phyloP scores from a whole-genome alignment of 495 filamentous ascomycete species.

The Talaromyces trachyspermus region DNA sequence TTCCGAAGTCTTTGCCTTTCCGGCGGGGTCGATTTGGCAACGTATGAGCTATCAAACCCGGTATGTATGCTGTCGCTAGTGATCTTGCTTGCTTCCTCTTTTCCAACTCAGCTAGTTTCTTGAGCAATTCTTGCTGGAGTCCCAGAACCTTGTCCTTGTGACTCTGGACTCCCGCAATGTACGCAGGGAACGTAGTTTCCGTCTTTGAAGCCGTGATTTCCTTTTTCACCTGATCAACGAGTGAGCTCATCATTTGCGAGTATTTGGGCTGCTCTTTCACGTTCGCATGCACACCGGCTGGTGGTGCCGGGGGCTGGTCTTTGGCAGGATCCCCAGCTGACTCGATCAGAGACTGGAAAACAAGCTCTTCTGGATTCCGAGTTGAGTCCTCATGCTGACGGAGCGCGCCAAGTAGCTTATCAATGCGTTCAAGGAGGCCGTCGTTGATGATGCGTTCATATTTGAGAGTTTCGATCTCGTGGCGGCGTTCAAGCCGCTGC shows the following conservation, averaged over 20 bases:
- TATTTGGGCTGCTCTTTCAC: slow-evolving; percentile 74
- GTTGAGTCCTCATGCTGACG: slow-evolving; percentile 60
- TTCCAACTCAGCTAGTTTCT: slow-evolving; percentile 73
- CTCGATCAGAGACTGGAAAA: slow-evolving; percentile 84
- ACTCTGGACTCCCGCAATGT: slow-evolving; percentile 63
- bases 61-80: slow-evolving; percentile 87
- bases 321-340: slow-evolving; percentile 60
- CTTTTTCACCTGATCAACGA: slow-evolving; percentile 92
- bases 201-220: slow-evolving; percentile 64
- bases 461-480: slow-evolving; percentile 83
- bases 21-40: slow-evolving; percentile 54
- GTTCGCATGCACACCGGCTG: slow-evolving; percentile 69
- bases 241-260: slow-evolving; percentile 87
- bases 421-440: slow-evolving; percentile 75
- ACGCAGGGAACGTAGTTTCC: slow-evolving; percentile 58
- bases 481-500: slow-evolving; percentile 72
- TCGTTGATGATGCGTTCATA: slow-evolving; percentile 94
- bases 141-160: slow-evolving; percentile 71
- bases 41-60: slow-evolving; percentile 80
- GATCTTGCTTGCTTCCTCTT: slow-evolving; percentile 84
- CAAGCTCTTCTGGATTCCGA: slow-evolving; percentile 68
- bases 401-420: slow-evolving; percentile 63
- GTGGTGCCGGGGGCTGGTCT: slow-evolving; percentile 63
- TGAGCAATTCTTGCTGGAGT: slow-evolving; percentile 65
- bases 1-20: slow-evolving; percentile 32